phyloP scores from a whole-genome alignment of 2,329 filamentous ascomycete species.

The Trichoderma sp. region DNA sequence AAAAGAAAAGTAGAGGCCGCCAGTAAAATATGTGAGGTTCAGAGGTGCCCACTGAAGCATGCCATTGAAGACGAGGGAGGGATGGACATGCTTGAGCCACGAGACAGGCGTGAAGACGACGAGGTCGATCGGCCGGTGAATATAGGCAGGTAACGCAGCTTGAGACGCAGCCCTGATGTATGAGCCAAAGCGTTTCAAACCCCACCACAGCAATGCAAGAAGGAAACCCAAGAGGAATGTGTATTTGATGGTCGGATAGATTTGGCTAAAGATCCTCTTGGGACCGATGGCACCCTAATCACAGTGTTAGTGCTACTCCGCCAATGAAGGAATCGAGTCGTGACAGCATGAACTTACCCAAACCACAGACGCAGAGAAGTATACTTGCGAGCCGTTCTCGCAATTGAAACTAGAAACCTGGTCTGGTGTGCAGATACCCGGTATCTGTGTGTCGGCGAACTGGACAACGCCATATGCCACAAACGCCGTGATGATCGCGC shows the following conservation, averaged over 20 bases:
- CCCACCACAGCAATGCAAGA: constrained; percentile 47
- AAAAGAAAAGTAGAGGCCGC: constrained; percentile 45
- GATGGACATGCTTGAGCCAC: constrained; percentile 45
- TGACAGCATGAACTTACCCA: constrained; percentile 31
- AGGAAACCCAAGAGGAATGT: constrained; percentile 47
- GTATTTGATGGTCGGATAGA: constrained; percentile 49
- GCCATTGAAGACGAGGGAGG: constrained; percentile 42
- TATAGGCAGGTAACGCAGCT: constrained; percentile 16
- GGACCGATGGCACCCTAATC: constrained; percentile 35
- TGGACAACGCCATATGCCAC: constrained; percentile 47
- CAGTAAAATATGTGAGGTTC: constrained; percentile 49
- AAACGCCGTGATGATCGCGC: constrained; percentile 44
- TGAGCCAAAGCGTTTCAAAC: constrained; percentile 67
- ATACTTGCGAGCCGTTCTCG: constrained; percentile 38
- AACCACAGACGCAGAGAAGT: constrained; percentile 40
- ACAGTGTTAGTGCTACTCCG: background rate
- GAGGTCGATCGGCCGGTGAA: constrained; percentile 12
- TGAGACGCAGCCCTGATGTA: constrained; percentile 16
- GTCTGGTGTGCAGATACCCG: constrained; percentile 38
- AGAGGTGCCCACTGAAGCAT: constrained; percentile 48
- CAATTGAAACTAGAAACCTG: constrained; percentile 42
- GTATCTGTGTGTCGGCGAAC: constrained; percentile 40
- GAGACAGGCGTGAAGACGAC: constrained; percentile 31
- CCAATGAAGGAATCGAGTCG: background rate
- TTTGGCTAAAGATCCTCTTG: constrained; percentile 44